Conservation (phyloP, 495 filamentous ascomycete genomes). For the Penicillium canariense region DNA sequence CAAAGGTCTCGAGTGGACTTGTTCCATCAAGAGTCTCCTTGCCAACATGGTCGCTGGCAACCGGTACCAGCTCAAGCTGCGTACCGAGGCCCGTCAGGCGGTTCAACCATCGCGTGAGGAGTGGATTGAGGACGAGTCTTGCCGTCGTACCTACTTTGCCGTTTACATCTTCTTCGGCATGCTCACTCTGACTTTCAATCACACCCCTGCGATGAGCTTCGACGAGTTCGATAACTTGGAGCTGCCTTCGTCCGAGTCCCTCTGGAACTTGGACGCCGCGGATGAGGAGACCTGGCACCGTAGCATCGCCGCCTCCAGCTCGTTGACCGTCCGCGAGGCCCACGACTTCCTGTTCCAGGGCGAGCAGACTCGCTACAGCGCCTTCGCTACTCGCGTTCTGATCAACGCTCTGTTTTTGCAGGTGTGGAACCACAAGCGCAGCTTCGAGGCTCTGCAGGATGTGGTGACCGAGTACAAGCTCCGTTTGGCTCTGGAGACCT, state of each 20-base stretch:
- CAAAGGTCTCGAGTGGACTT: conserved; percentile 97
- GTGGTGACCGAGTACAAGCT: conserved; percentile 99
- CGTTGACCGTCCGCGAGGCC: conserved; percentile 85
- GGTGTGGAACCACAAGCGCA: conserved; percentile 98
- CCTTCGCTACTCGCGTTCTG: conserved; percentile 95
- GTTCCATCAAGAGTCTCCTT: conserved; percentile 95
- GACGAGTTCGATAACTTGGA: conserved; percentile 94
- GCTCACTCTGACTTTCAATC: conserved; percentile 94
- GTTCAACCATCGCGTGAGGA: conserved; percentile 74
- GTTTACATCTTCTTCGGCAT: conserved; percentile 99
- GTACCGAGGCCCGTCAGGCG: conserved; percentile 82
- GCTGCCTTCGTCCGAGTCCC: conserved; percentile 87
- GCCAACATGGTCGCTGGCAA: conserved; percentile 99
- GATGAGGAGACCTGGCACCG: conserved; percentile 86
- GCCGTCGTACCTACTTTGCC: conserved; percentile 96
- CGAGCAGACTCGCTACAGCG: conserved; percentile 88
- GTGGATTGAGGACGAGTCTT: conserved; percentile 97
- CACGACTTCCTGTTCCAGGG: conserved; percentile 95
- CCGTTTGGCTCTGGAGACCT: conserved; percentile 90
- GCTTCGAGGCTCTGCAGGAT: conserved; percentile 91
- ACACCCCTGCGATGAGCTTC: conserved; percentile 95
- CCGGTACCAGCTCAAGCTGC: conserved; percentile 90
- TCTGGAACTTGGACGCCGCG: conserved; percentile 83
- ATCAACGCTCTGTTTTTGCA: conserved; percentile 99
- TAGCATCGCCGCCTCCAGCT: conserved; percentile 58